Percentiles rank a stretch among this genome's conserved stretches.
Evolutionary conservation across 148 eudicot genomes (phyloP).

Genomic region (Tetragonia tetragonoides): DNA sequence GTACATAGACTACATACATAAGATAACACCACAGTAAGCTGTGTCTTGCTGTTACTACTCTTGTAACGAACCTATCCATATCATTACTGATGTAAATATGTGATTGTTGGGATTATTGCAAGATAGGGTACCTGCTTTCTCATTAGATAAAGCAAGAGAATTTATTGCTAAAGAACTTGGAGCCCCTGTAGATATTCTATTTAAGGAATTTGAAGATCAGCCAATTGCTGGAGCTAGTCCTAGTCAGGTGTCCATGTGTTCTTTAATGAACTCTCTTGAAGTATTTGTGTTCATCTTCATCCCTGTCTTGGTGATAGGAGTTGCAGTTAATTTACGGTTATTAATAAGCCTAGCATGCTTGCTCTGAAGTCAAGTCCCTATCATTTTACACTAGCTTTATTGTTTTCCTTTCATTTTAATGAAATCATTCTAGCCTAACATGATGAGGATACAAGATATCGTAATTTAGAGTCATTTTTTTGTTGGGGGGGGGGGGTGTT

Average conservation of each 20-base stretch:
- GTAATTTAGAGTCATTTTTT: no score
- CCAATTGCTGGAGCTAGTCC: constrained; percentile 99
- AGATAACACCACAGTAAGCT: background rate
- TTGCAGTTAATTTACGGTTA: background rate
- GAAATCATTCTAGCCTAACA: background rate
- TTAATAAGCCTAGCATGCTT: background rate
- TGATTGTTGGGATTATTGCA: constrained; percentile 35
- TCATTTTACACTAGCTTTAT: background rate
- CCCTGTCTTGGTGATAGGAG: background rate
- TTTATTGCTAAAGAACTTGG: constrained; percentile 80
- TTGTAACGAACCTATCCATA: background rate
- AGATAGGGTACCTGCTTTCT: constrained; percentile 98
- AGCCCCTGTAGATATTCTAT: constrained; percentile 70
- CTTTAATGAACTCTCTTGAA: constrained; percentile 1
- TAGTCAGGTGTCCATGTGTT: constrained; percentile 77
- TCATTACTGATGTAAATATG: background rate
- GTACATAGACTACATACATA: constrained; percentile 39
- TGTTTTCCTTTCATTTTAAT: background rate
- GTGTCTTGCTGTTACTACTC: background rate
- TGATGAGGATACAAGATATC: background rate
- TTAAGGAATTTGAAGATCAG: constrained; percentile 83
- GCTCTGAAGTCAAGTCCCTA: background rate
- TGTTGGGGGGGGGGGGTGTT: no score
- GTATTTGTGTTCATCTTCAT: constrained; percentile 7
- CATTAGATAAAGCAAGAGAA: constrained; percentile 70